Percentiles rank a stretch among this genome's conserved stretches.
Conservation (phyloP, 2,329 filamentous ascomycete genomes). For the Ophiostoma ips region DNA sequence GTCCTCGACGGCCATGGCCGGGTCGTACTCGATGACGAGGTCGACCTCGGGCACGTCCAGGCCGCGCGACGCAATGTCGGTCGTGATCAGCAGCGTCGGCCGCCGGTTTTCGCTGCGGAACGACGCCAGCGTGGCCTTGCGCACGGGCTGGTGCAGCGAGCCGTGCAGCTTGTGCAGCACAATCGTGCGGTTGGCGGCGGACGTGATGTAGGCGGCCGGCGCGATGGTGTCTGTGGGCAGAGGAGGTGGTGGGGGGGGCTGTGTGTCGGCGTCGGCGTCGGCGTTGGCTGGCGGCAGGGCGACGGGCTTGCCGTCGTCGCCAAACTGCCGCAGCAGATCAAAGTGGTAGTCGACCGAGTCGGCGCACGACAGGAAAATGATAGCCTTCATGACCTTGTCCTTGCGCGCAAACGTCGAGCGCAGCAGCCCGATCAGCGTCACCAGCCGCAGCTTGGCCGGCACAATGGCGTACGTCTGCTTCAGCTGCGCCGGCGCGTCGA, state of each 20-base stretch:
- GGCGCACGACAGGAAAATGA: constrained; percentile 92
- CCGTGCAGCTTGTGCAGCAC: constrained; percentile 79
- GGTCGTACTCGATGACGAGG: constrained; percentile 90
- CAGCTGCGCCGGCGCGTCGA: constrained; percentile 78
- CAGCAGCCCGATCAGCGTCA: constrained; percentile 71
- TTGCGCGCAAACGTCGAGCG: constrained; percentile 79
- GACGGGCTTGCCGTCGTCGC: constrained; percentile 4
- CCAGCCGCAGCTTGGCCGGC: constrained; percentile 78
- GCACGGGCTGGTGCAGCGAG: constrained; percentile 73
- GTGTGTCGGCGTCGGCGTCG: constrained; percentile 17
- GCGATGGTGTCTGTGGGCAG: constrained; percentile 44
- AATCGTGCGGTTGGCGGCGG: constrained; percentile 58
- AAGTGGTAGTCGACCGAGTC: constrained; percentile 97
- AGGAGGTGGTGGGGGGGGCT: background rate
- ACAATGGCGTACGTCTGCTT: constrained; percentile 85
- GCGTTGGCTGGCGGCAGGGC: background rate
- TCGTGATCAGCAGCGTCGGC: constrained; percentile 77
- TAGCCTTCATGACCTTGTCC: constrained; percentile 90
- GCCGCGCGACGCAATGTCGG: constrained; percentile 89
- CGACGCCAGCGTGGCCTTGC: constrained; percentile 70
- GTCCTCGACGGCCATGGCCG: constrained; percentile 83
- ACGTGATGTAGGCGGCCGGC: constrained; percentile 58
- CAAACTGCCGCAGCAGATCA: constrained; percentile 50
- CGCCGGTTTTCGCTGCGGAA: constrained; percentile 57
- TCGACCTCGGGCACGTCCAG: constrained; percentile 93